A percentile compares a stretch with the other conserved stretches of the same genome.
These are phyloP conservation scores for Pyrrhoderma noxium DNA, from an alignment of 1,284 basidiomycete genomes.

Conservation along the genomic window DNA sequence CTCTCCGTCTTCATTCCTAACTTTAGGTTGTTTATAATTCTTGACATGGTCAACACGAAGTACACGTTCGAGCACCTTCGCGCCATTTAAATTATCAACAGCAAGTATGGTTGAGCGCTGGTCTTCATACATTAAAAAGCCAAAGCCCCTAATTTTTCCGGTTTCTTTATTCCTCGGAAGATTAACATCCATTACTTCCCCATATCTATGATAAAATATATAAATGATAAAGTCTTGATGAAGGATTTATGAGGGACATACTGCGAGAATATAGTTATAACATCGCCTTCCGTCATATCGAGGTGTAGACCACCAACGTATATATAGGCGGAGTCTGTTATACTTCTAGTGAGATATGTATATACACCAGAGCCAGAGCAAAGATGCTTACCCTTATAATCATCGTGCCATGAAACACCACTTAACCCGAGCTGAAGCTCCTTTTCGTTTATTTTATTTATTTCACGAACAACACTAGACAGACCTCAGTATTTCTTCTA, in stretches of 20 bases:
- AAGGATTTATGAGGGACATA: constrained; percentile 34
- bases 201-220: constrained; percentile 55
- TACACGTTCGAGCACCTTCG: constrained; percentile 79
- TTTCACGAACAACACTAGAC: constrained; percentile 83
- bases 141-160: constrained; percentile 86
- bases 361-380: background rate
- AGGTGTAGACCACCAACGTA: constrained; percentile 82
- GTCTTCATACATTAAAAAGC: constrained; percentile 98
- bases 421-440: constrained; percentile 80
- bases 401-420: constrained; percentile 92
- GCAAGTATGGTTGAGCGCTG: constrained; percentile 94
- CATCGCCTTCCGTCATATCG: constrained; percentile 95
- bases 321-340: constrained; percentile 86
- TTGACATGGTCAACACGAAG: constrained; percentile 93
- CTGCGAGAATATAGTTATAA: constrained; percentile 97
- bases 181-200: constrained; percentile 92
- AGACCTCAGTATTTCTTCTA: constrained; percentile 13
- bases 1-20: constrained; percentile 81
- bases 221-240: background rate
- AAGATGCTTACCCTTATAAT: constrained; percentile 65
- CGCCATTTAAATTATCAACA: constrained; percentile 97
- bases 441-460: constrained; percentile 85
- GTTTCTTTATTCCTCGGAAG: constrained; percentile 90
- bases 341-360: background rate
- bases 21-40: constrained; percentile 84